Base-by-base conservation (phyloP, 768 basidiomycete species). In the Russula lepida region DNA sequence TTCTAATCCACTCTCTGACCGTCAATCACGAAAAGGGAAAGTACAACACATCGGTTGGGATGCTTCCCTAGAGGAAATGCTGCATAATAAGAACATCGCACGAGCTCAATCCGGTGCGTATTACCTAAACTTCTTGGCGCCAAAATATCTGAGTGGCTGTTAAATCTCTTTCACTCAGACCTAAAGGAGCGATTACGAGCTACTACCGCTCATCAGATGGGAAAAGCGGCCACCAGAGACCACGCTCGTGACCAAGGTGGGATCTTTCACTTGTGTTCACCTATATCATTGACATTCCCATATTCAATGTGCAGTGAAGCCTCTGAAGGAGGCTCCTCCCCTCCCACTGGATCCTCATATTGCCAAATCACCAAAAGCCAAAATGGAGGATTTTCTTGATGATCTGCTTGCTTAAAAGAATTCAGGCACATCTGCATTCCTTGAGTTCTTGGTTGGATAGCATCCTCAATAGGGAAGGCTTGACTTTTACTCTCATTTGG, bases 341-440 rank as follows among this genome's bases (percentile, higher is more conserved):
- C 73, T 86, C 11, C 83, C 82, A 0, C 71, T 72, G 0, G 75
- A 76, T 25, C 15, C 56, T 5, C 46, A 68, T 57, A 32, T 70
- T 66, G 1, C 75, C 74, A 74, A 77, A 70, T 52, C 70, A 50
- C 74, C 78, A n/a, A 82, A 81, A 65, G 74, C 72, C 39, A 78
- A 83, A 55, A 83, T 89, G 84, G 80, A 89, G 70, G 84, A 83
- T 46, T 89, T 86, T 67, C 71, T 89, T 30, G 87, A 89, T 61
- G 85, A 87, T 39, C 69, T 89, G 4, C 68, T 89, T 9, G 70
- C 71, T n/a, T 80, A 69, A 74, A 32, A 43, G 19, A 19, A n/a
- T 39, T 39, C 7, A 35, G 33, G 33, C 11, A n/a, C n/a, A n/a
- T n/a, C n/a, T n/a, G n/a, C n/a, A n/a, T n/a, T n/a, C n/a, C n/a